phyloP scores from a whole-genome alignment of 441 rosid species.

The Arabidopsis hybrid region DNA sequence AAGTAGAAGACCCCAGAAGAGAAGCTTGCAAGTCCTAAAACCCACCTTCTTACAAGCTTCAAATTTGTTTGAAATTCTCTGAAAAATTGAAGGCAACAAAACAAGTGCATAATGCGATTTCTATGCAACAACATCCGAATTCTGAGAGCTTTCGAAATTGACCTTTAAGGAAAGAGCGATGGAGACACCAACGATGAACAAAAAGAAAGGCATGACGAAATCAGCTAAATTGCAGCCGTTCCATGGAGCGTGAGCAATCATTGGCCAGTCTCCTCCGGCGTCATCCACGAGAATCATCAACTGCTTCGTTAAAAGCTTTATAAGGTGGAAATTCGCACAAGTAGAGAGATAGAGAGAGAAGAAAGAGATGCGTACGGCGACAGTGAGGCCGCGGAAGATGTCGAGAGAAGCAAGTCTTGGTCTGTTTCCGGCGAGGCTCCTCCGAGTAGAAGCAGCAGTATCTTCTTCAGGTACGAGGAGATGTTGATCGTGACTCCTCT shows the following conservation, averaged over 20 bases:
- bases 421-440: slow-evolving; percentile 36
- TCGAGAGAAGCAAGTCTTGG: slow-evolving; percentile 71
- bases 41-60: slow-evolving; percentile 66
- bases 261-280: slow-evolving; percentile 92
- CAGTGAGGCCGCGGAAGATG: slow-evolving; percentile 88
- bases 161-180: slow-evolving; percentile 89
- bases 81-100: background rate
- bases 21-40: slow-evolving; percentile 74
- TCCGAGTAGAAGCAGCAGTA: slow-evolving; percentile 35
- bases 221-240: slow-evolving; percentile 92
- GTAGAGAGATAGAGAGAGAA: slow-evolving; percentile 19
- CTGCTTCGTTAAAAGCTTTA: slow-evolving; percentile 41
- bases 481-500: slow-evolving; percentile 42
- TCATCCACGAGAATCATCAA: slow-evolving; percentile 93
- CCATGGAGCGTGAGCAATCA: slow-evolving; percentile 89
- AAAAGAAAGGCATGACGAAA: slow-evolving; percentile 92
- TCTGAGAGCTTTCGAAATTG: background rate
- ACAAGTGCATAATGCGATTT: background rate
- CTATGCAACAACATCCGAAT: background rate
- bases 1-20: slow-evolving; percentile 84
- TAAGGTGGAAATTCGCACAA: background rate
- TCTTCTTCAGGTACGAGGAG: slow-evolving; percentile 45
- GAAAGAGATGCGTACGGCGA: slow-evolving; percentile 56
- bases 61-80: slow-evolving; percentile 55
- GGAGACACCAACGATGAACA: slow-evolving; percentile 93